phyloP scores from a whole-genome alignment of 495 filamentous ascomycete species.

The Penicillium ochrochloron region DNA sequence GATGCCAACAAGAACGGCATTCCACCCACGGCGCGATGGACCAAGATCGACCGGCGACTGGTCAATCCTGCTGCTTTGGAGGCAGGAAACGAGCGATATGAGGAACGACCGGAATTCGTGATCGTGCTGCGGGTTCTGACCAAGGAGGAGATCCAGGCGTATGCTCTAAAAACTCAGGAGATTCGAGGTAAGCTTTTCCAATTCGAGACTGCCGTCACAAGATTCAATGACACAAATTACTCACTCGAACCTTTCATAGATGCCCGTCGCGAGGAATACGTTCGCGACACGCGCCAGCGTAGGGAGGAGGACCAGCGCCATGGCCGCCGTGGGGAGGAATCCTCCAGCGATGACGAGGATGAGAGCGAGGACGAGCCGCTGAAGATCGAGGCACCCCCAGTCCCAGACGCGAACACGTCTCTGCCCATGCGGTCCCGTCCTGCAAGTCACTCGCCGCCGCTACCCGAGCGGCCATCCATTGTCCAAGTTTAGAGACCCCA shows the following conservation, averaged over 20 bases:
- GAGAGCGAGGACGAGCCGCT: constrained; percentile 41
- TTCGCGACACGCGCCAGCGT: constrained; percentile 40
- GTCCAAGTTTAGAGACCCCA: constrained; percentile 17
- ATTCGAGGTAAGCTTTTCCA: constrained; percentile 65
- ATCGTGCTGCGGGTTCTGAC: constrained; percentile 81
- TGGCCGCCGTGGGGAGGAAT: constrained; percentile 36
- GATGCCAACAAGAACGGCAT: constrained; percentile 75
- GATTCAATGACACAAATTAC: background rate
- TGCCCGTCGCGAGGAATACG: constrained; percentile 40
- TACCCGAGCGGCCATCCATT: constrained; percentile 19
- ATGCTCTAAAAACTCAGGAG: constrained; percentile 73
- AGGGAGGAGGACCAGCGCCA: constrained; percentile 41
- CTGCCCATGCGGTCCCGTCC: constrained; percentile 28
- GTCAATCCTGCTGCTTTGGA: constrained; percentile 83
- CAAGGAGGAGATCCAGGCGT: constrained; percentile 81
- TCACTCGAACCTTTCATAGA: constrained; percentile 33
- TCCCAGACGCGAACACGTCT: constrained; percentile 16
- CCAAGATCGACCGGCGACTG: constrained; percentile 80
- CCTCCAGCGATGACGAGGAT: constrained; percentile 48
- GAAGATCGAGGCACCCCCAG: constrained; percentile 39
- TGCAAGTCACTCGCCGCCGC: constrained; percentile 19
- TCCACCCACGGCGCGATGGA: constrained; percentile 81
- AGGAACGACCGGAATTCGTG: constrained; percentile 80
- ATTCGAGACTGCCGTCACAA: background rate
- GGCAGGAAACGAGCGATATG: constrained; percentile 77